Evolutionary conservation across 2,329 filamentous ascomycete genomes (phyloP).

Genomic region (Ceratocystiopsis sp.): DNA sequence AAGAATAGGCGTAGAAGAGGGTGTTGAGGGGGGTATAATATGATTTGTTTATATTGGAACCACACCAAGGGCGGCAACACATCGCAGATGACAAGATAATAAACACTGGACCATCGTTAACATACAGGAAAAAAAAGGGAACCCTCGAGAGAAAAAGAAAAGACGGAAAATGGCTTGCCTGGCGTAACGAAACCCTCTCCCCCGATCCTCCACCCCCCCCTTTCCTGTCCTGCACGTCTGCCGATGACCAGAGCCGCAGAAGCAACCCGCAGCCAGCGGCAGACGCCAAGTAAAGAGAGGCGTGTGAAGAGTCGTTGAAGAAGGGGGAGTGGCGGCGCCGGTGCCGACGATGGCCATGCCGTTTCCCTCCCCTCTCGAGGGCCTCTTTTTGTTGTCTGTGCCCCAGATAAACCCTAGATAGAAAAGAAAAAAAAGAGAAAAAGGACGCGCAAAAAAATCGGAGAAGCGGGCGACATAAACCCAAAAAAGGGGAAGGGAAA

Average conservation of each 20-base stretch:
- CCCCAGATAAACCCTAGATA: background rate
- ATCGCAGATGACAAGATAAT: too few relatives aligned
- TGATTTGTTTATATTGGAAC: too few relatives aligned
- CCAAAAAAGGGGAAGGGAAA: background rate
- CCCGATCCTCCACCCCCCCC: background rate
- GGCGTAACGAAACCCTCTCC: conserved; percentile 23
- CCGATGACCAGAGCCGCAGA: background rate
- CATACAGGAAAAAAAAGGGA: conserved; percentile 36
- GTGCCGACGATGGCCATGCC: conserved; percentile 2
- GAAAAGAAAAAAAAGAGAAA: conserved; percentile 1
- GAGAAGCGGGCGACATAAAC: background rate
- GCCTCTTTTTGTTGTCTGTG: conserved; percentile 1
- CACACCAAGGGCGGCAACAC: too few relatives aligned
- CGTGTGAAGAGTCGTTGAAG: too few relatives aligned
- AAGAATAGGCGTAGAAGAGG: too few relatives aligned
- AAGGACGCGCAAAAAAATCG: background rate
- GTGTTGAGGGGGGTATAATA: too few relatives aligned
- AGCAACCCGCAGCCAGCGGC: background rate
- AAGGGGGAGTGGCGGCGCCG: background rate
- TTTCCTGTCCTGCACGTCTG: background rate
- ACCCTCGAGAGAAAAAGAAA: conserved; percentile 22
- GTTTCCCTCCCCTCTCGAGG: conserved; percentile 5
- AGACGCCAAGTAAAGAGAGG: conserved; percentile 1
- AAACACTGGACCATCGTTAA: conserved; percentile 32
- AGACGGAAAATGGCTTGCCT: conserved; percentile 56